A percentile compares a stretch with the other conserved stretches of the same genome.
These are phyloP conservation scores for Aspergillus sp. DNA, from an alignment of 2,329 filamentous ascomycete species.

Conservation along the genomic window DNA sequence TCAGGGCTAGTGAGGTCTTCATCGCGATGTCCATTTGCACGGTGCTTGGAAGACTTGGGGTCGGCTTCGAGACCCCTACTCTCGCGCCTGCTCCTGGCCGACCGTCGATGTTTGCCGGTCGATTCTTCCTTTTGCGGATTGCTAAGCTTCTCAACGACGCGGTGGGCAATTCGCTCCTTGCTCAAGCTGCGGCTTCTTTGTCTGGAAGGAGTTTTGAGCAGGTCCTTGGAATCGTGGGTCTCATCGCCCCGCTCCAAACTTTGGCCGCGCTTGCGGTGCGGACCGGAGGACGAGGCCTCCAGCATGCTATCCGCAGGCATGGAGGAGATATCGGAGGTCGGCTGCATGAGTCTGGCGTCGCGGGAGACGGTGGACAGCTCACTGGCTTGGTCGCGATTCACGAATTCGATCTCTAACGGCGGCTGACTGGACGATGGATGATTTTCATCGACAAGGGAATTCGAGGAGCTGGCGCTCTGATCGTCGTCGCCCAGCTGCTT, in stretches of 20 bases:
- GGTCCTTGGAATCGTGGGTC: slow-evolving; percentile 29
- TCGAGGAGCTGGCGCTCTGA: slow-evolving; percentile 61
- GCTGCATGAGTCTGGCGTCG: slow-evolving; percentile 55
- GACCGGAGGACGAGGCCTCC: slow-evolving; percentile 44
- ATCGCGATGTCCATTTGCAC: slow-evolving; percentile 42
- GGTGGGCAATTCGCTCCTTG: slow-evolving; percentile 57
- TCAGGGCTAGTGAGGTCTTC: slow-evolving; percentile 50
- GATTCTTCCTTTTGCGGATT: slow-evolving; percentile 40
- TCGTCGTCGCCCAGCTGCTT: slow-evolving; percentile 44
- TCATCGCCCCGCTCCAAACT: slow-evolving; percentile 37
- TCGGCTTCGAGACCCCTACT: slow-evolving; percentile 39
- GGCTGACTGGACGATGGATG: slow-evolving; percentile 58
- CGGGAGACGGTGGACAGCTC: slow-evolving; percentile 54
- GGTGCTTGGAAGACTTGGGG: slow-evolving; percentile 37
- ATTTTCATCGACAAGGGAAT: slow-evolving; percentile 69
- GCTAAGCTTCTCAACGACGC: slow-evolving; percentile 58
- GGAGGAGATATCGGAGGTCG: slow-evolving; percentile 77
- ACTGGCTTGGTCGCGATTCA: slow-evolving; percentile 55
- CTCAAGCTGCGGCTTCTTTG: slow-evolving; percentile 55
- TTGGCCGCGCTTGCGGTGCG: slow-evolving; percentile 41
- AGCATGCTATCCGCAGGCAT: slow-evolving; percentile 66
- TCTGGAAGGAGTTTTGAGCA: slow-evolving; percentile 50
- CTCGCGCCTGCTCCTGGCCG: slow-evolving; percentile 36
- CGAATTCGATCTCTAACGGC: slow-evolving; percentile 83
- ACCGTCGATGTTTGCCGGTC: slow-evolving; percentile 34